Base-by-base conservation (phyloP, 2,329 filamentous ascomycete genomes). In the Iodosphaeria phyllophila region DNA sequence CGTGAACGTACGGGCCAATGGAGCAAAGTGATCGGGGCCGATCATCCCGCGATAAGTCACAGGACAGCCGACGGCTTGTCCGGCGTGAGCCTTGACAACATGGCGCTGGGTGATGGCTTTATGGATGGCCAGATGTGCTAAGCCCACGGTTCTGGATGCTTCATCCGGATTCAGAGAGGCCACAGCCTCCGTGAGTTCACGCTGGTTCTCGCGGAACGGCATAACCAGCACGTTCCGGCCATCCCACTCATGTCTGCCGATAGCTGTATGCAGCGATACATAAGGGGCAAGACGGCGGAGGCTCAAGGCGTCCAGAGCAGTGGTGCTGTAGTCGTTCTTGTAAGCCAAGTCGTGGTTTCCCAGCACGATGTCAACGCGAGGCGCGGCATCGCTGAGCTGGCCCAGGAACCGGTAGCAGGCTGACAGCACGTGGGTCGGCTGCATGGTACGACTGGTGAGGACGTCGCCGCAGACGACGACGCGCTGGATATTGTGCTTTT, bases 261-360 rank as follows among this genome's bases (percentile, higher is more conserved):
- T 27, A 13, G 33, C 27, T 4, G 33, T 31, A 20, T 47, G 41
- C 12, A 44, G 27, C 19, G 39, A 32, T 9, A 44, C 26, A 20
- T 37, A 39, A 5, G 36, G 37, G 5, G 30, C 26, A 10, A 46
- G 13, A 3, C 39, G 39, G 13, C 21, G 23, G 9, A 41, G 38
- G 13, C 30, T 27, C 16, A 48, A 32, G 4, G 37, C 40, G 20
- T 47, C 43, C 18, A 48, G 34, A n/a, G 43, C 42, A 2, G 42
- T 38, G 5, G 40, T 44, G 25, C 31, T 20, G 22, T 43, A 41
- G 25, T 45, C 42, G 13, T 34, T 35, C 10, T 36, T 34, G 30
- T 45, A 43, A 13, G 43, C 42, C 10, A 48, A 34, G 29, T 47
- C 44, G 32, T 48, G 44, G 18, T 48, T 48, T 11, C 44, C 44